Conservation (phyloP, 2,329 filamentous ascomycete genomes). For the Sporothrix brunneoviolacea region DNA sequence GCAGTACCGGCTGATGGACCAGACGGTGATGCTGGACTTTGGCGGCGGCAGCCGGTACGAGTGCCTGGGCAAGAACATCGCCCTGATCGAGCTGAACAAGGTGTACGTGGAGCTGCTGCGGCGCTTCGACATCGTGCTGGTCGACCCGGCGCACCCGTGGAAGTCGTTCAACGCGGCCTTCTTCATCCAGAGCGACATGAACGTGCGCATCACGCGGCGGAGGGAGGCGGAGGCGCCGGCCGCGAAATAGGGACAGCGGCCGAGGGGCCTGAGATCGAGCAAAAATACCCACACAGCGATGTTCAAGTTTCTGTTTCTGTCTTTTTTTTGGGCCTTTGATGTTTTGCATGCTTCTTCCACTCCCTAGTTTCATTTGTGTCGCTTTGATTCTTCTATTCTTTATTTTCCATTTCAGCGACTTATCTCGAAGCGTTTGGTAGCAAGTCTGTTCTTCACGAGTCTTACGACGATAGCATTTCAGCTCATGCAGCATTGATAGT, state of each 20-base stretch:
- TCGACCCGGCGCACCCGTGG: slow-evolving; percentile 26
- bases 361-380: too few relatives aligned
- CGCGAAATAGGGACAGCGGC: neutral
- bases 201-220: slow-evolving; percentile 14
- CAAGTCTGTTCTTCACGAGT: too few relatives aligned
- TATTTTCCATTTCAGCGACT: too few relatives aligned
- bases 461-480: too few relatives aligned
- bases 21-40: slow-evolving; percentile 32
- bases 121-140: slow-evolving; percentile 22
- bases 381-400: too few relatives aligned
- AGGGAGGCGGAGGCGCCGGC: neutral
- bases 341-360: too few relatives aligned
- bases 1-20: slow-evolving; percentile 21
- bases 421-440: too few relatives aligned
- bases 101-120: slow-evolving; percentile 24
- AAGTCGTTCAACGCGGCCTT: slow-evolving; percentile 23
- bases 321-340: too few relatives aligned
- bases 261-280: too few relatives aligned
- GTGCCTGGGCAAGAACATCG: slow-evolving; percentile 37
- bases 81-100: slow-evolving; percentile 37
- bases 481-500: too few relatives aligned
- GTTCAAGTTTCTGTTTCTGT: too few relatives aligned
- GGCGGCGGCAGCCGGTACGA: slow-evolving; percentile 29
- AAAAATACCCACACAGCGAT: too few relatives aligned
- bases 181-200: slow-evolving; percentile 18